phyloP scores from a whole-genome alignment of 2,329 filamentous ascomycete genomes.

The Periglandula ipomoeae region DNA sequence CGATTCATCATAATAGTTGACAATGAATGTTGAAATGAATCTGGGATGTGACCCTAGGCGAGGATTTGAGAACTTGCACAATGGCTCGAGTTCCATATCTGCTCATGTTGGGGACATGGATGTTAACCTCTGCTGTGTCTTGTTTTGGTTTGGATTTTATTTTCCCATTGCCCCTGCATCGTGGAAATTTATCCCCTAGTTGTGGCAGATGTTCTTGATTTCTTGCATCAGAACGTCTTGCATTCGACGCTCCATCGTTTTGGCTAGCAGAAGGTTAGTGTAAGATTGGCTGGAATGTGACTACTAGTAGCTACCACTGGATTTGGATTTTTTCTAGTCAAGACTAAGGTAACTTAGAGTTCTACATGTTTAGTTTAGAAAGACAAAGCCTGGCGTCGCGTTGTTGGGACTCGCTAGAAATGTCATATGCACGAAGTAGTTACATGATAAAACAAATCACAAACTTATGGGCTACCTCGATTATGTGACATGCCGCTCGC shows the following conservation, averaged over 20 bases:
- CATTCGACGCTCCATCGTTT: background rate
- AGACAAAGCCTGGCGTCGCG: background rate
- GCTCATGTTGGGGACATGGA: background rate
- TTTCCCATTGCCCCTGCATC: background rate
- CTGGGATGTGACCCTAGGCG: background rate
- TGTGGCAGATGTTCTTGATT: background rate
- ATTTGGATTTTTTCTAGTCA: background rate
- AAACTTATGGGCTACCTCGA: no score
- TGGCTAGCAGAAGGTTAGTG: background rate
- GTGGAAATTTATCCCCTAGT: background rate
- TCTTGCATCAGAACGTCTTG: background rate
- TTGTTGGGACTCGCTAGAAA: no score
- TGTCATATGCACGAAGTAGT: no score
- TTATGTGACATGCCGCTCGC: no score
- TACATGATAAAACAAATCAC: no score
- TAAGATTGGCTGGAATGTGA: background rate
- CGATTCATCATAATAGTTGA: conserved; percentile 24
- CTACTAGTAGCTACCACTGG: background rate
- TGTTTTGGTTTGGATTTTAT: background rate
- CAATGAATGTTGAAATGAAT: background rate
- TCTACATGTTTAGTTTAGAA: background rate
- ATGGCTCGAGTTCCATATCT: background rate
- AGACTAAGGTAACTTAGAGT: background rate
- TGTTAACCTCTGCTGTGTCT: background rate
- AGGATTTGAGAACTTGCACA: background rate